Evolutionary conservation across 495 filamentous ascomycete species (phyloP), one percentile per base, ranked within the genome.

Genomic region (Penicillium arizonense): DNA sequence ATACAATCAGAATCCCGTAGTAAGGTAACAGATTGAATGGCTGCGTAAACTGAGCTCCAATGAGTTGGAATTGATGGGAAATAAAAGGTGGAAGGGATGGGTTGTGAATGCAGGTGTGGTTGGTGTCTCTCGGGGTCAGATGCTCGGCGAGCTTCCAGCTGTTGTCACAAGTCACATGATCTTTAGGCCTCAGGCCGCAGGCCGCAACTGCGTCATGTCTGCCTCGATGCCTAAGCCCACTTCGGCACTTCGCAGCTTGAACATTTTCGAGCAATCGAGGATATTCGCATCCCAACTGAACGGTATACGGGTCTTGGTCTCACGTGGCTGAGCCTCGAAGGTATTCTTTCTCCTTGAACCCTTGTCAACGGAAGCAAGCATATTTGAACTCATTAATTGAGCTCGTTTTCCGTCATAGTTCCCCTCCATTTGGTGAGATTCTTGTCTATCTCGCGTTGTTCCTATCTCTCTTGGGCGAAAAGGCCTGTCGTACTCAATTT

Each of bases 131-230:
- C 33, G 55, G 58, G 55, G 52, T 35, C 18, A 40, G 48, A 24
- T 41, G 47, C 44, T 57, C 47, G 37, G 53, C 56, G 57, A 65
- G 63, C 63, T 63, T 60, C 42, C 39, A 65, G 63, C 63, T 65
- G 57, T 65, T 64, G 62, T 59, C 51, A 48, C 36, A 12, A 16
- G 5, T 23, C 63, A 65, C 63, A 60, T 65, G 63, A 65, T n/a
- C 9, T 21, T 23, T 0, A 4, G 5, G 55, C 63, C 63, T 63
- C 37, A 65, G 60, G 63, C 55, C 12, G 0, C 37, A 65, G 60
- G 63, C 55, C 12, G 0, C 8, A 4, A 50, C 37, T 63, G 57
- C 56, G 59, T 63, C 63, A 63, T 65, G 6, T 33, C 0, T 54
- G 58, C 59, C 53, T 62, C 30, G 21, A 16, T 56, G 60, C 63